Base-by-base conservation (phyloP, 805 yeast genomes). In the Ogataea corticis region DNA sequence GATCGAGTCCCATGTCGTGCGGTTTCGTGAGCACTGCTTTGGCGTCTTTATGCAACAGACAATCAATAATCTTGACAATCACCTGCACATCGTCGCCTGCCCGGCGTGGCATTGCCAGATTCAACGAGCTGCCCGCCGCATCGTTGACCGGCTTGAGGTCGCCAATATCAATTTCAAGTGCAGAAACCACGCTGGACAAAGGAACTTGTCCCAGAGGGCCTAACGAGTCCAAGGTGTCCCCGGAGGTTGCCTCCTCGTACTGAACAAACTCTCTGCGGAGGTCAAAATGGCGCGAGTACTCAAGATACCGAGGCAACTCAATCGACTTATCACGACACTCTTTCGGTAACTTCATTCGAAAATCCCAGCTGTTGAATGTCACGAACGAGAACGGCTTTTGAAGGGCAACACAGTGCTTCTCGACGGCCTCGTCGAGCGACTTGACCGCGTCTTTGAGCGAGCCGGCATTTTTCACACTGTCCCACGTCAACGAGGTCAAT, bases 321-420 rank as follows among this genome's bases (percentile, higher is more conserved):
- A 85, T 82, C 10, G 79, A 76, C 60, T 85, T 80, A 59, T 87
- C 96, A 33, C 88, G 72, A 7, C 96, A 87, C 62, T 89, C 96
- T 38, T 95, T 75, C 11, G 86, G 85, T 29, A 91, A 67, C 58
- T 83, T 85, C 38, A 91, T 91, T 48, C 90, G 75, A 38, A 90
- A 68, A 56, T 83, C 83, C 83, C 85, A 82, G 13, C 77, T 69
- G 57, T 81, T 80, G 49, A 80, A 70, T 0, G 89, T 75, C 39
- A 89, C 82, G 54, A 89, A 79, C 3, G 82, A 71, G 61, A 87
- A 83, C 32, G 81, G 82, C 39, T 65, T 62, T 10, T 69, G 69
- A 31, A 70, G 63, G 27, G 70, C 55, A 11, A 73, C 61, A 27
- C 78, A 59, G 38, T 68, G 60, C 36, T 71, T 70, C 46, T 75